A percentile compares a stretch with the other conserved stretches of the same genome.
phyloP scores from a whole-genome alignment of 371 early-diverging fungal species.

The Mucor circinelloides region DNA sequence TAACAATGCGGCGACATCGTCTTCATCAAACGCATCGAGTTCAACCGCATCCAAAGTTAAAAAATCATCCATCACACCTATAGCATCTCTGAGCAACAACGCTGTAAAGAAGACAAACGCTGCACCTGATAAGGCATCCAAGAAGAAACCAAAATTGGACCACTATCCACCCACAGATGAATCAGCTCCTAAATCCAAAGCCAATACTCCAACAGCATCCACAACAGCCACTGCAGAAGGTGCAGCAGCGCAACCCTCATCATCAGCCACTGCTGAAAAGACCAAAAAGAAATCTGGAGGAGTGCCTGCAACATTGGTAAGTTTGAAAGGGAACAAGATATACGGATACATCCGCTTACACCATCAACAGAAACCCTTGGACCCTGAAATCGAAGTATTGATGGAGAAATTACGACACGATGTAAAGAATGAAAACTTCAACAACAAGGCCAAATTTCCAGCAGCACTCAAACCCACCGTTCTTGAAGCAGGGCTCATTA shows the following conservation, averaged over 20 bases:
- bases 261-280: not conserved
- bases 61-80: not conserved
- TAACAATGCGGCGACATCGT: not conserved
- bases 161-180: not conserved
- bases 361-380: conserved; percentile 28
- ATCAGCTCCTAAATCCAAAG: not conserved
- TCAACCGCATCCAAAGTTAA: not conserved
- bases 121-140: conserved; percentile 4
- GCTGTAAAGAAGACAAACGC: not conserved
- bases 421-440: conserved; percentile 36
- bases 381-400: conserved; percentile 30
- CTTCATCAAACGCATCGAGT: not conserved
- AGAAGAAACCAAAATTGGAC: conserved; percentile 12
- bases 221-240: not conserved
- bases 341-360: too few species aligned
- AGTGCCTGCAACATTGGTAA: not conserved
- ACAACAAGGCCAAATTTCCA: conserved; percentile 52
- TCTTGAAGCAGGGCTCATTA: conserved; percentile 43
- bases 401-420: conserved; percentile 32
- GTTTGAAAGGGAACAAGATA: not conserved
- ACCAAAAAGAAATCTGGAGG: not conserved
- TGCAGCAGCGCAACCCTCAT: not conserved
- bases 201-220: not conserved
- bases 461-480: conserved; percentile 44
- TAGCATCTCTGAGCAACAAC: not conserved